These are phyloP conservation scores for Dendrobium officinale DNA, from an alignment of 106 monocot genomes.

Conservation along the genomic window DNA sequence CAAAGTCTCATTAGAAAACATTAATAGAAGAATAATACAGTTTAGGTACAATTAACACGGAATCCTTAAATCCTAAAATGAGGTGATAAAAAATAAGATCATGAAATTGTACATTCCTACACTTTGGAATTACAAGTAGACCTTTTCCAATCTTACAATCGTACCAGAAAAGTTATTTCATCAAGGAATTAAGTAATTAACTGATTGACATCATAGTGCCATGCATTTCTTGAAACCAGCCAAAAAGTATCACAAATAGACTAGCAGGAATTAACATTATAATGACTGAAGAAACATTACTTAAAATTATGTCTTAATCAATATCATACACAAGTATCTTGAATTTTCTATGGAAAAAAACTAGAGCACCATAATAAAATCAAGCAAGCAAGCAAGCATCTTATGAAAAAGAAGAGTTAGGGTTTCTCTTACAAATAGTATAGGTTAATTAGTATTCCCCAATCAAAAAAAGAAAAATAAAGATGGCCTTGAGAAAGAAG, in stretches of 20 bases:
- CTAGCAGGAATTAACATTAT: not conserved
- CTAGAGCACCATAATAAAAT: not conserved
- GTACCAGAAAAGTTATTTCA: too few relatives aligned
- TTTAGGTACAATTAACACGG: not conserved
- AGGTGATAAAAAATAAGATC: not conserved
- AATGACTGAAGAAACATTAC: not conserved
- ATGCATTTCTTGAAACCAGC: too few relatives aligned
- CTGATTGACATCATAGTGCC: too few relatives aligned
- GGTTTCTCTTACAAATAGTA: not conserved
- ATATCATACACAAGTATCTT: not conserved
- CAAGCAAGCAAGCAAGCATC: not conserved
- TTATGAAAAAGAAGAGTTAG: not conserved
- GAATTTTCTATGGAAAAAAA: not conserved
- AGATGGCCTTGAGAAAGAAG: not conserved
- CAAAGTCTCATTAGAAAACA: slow-evolving; percentile 1
- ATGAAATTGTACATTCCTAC: too few relatives aligned
- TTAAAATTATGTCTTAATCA: not conserved
- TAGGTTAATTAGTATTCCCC: not conserved
- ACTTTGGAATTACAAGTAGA: too few relatives aligned
- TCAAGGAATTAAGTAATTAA: too few relatives aligned
- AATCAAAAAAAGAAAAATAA: not conserved
- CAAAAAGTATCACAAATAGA: not conserved
- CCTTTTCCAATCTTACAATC: too few relatives aligned
- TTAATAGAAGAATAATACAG: not conserved
- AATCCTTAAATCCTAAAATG: not conserved